A percentile compares a stretch with the other conserved stretches of the same genome.
Conservation (phyloP, 2,329 filamentous ascomycete species). For the Aspergillus tamarii region DNA sequence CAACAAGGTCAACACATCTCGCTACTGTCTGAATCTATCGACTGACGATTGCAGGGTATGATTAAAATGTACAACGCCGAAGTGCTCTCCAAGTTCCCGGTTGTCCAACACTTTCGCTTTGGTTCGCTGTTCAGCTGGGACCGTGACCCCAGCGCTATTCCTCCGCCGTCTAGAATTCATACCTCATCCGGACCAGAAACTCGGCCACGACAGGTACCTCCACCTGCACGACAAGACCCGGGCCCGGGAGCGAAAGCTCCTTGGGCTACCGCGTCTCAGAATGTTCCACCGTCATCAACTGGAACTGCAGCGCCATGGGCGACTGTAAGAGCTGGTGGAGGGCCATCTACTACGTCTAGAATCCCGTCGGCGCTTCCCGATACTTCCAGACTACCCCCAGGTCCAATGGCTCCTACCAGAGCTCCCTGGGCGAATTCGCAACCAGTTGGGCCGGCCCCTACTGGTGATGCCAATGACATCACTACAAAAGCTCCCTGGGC, state of each 20-base stretch:
- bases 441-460: constrained; percentile 21
- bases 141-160: constrained; percentile 62
- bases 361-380: constrained; percentile 24
- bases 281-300: constrained; percentile 20
- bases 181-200: constrained; percentile 41
- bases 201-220: constrained; percentile 24
- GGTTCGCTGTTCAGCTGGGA: constrained; percentile 81
- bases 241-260: constrained; percentile 38
- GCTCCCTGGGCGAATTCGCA: constrained; percentile 36
- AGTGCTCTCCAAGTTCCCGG: constrained; percentile 93
- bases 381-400: constrained; percentile 33
- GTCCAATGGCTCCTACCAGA: constrained; percentile 35
- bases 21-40: too few relatives aligned
- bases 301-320: constrained; percentile 38
- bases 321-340: constrained; percentile 19
- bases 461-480: constrained; percentile 21
- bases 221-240: constrained; percentile 16
- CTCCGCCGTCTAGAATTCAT: constrained; percentile 58
- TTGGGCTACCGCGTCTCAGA: constrained; percentile 34
- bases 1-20: constrained; percentile 64
- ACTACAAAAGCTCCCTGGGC: constrained; percentile 46
- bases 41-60: constrained; percentile 69
- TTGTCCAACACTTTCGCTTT: constrained; percentile 94
- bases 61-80: constrained; percentile 99
- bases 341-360: constrained; percentile 12